Evolutionary conservation across 2,329 filamentous ascomycete genomes (phyloP), one percentile per base, ranked within the genome.

Genomic region (Samsoniella hepiali): DNA sequence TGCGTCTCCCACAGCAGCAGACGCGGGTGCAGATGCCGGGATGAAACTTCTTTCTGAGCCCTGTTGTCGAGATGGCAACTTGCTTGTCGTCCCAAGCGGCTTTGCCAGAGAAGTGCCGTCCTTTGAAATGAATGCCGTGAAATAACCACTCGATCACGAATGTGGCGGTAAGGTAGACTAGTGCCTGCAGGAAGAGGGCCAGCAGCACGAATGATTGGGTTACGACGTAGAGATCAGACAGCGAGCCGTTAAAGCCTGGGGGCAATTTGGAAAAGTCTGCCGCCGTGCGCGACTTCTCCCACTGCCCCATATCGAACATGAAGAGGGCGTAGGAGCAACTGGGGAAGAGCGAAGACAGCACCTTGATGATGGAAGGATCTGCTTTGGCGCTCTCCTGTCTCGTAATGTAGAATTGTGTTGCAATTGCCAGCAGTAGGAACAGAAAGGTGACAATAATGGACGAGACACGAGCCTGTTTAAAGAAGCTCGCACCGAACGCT

Each of bases 401-500:
- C 11, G 32, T 32, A 15, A 42, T 29, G 45, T 49, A 59, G 5
- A 29, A 17, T n/a, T 59, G 57, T 5, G 57, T 29, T 22, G 27
- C 57, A n/a, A 59, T 27, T n/a, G 72, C 70, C 3, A 76, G 64
- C 3, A 74, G 54, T 17, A 74, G 61, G 38, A 72, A 71, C 34
- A 69, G 65, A 1, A 69, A 65, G 5, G 71, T 65, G n/a, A 74
- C 69, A 57, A 71, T 71, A 51, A 75, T 68, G 58, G 72, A 69
- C 1, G 72, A 72, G 11, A 73, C 67, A 5, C 68, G 69, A 4
- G 73, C 67, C 62, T 70, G 71, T 34, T 66, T 70, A 68, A 78
- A 78, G 65, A 76, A 78, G 17, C 75, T 66, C 0, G 75, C 72
- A 1, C 70, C 74, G 2, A 88, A 89, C 11, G 90, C 81, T 17